phyloP scores from a whole-genome alignment of 345 rosid species.

The Cardiospermum halicacabum region DNA sequence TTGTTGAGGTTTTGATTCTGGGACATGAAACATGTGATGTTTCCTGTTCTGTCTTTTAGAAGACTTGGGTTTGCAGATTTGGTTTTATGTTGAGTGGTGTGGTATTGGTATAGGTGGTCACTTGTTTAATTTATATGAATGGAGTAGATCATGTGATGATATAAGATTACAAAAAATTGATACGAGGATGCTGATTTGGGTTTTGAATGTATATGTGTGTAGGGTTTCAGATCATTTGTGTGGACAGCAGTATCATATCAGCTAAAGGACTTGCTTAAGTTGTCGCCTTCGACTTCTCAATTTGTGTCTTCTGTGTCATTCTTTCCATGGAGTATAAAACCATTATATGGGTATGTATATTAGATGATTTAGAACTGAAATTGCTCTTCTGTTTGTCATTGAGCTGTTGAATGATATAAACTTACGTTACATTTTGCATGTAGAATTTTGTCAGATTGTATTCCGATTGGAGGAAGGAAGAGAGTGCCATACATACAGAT shows the following conservation, averaged over 20 bases:
- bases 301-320: slow-evolving; percentile 74
- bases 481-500: slow-evolving; percentile 80
- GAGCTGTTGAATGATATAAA: neutral
- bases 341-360: slow-evolving; percentile 72
- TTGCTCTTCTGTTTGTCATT: neutral
- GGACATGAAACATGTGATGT: neutral
- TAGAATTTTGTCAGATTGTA: slow-evolving; percentile 90
- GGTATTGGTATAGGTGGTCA: neutral
- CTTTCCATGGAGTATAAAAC: slow-evolving; percentile 97
- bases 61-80: neutral
- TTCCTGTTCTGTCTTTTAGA: neutral
- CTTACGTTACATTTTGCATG: slow-evolving; percentile 12
- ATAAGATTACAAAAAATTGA: neutral
- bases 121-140: neutral
- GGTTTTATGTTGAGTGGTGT: neutral
- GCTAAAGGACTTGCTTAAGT: slow-evolving; percentile 76
- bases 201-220: slow-evolving; percentile 13
- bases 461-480: slow-evolving; percentile 80
- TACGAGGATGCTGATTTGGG: neutral
- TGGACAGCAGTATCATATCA: slow-evolving; percentile 99
- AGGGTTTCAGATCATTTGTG: slow-evolving; percentile 98
- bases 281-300: slow-evolving; percentile 97
- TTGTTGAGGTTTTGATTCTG: neutral
- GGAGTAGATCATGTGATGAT: neutral
- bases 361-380: neutral